Evolutionary conservation across 106 monocot species (phyloP).

Genomic region (Platanthera zijinensis): DNA sequence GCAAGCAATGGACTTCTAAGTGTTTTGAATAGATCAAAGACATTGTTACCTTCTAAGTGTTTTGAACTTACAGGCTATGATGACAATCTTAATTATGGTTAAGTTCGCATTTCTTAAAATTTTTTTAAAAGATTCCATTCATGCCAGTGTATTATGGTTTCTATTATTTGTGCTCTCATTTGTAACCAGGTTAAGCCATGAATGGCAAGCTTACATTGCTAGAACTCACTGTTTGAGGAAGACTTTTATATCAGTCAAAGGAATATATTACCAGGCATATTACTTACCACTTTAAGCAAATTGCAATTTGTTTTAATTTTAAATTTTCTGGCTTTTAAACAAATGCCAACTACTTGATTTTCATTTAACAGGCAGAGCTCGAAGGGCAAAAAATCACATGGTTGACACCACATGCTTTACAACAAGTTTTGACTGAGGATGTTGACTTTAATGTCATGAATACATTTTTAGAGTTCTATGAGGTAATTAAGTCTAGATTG

Average conservation of each 20-base stretch:
- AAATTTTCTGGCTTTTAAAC: neutral
- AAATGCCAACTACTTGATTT: conserved; percentile 1
- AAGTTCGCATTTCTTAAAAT: neutral
- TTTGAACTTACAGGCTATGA: neutral
- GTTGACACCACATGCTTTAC: conserved; percentile 89
- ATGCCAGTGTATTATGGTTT: neutral
- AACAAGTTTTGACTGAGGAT: conserved; percentile 88
- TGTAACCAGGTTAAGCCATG: conserved; percentile 72
- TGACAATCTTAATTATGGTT: neutral
- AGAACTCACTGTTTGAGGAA: conserved; percentile 76
- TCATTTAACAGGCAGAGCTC: conserved; percentile 68
- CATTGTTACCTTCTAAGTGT: neutral
- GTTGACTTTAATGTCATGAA: conserved; percentile 93
- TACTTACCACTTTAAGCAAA: neutral
- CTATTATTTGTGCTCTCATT: neutral
- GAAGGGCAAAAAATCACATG: conserved; percentile 92
- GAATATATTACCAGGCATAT: conserved; percentile 94
- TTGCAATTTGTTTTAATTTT: neutral
- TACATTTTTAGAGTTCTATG: conserved; percentile 86
- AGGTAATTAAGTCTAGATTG: conserved; percentile 37
- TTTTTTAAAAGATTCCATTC: neutral
- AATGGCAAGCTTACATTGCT: conserved; percentile 96
- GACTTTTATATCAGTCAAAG: conserved; percentile 93
- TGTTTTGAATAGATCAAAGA: neutral
- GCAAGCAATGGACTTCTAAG: too few relatives aligned